Evolutionary conservation across 768 basidiomycete genomes (phyloP), one percentile per base, ranked within the genome.

Genomic region (Goffeauzyma gilvescens): DNA sequence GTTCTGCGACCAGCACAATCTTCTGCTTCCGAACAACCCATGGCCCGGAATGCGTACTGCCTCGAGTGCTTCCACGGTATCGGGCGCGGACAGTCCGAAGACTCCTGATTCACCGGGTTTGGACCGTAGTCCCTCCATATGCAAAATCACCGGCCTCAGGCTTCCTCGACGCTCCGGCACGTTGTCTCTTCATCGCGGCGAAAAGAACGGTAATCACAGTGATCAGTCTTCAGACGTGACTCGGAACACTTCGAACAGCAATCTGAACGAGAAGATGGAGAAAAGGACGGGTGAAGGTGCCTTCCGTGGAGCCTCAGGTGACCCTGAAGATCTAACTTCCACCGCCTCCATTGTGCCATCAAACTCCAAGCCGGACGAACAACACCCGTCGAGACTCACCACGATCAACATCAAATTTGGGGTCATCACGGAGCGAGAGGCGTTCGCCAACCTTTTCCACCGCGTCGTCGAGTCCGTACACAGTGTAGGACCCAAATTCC

Each of bases 341-440:
- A 45, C 39, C 27, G 44, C 44, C 7, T 45, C 44, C 23, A 37
- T 45, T 38, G n/a, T 45, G 6, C 44, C 44, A 7, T 30, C 44
- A 17, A 14, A 33, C n/a, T 4, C 13, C 5, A 32, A 26, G 18
- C 44, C 39, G 17, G 32, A 30, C 15, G 44, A 45, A 9, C 28
- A 32, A 1, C 37, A 38, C 7, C n/a, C n/a, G n/a, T n/a, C n/a
- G n/a, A n/a, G n/a, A n/a, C n/a, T 35, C 17, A 36, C 41, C 6
- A 43, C 42, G 31, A 33, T 58, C 41, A 50, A 48, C 17, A 52
- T 65, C 44, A 61, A 59, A 31, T 52, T 63, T 17, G 60, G 53
- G 2, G 50, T 63, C 9, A 45, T 63, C 24, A 58, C 57, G 18
- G 52, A 62, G 30, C 54, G 58, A 18, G 49, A 36, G 0, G 45